Base-by-base conservation (phyloP, 2,329 filamentous ascomycete genomes). In the Stachybotrys chartarum region DNA sequence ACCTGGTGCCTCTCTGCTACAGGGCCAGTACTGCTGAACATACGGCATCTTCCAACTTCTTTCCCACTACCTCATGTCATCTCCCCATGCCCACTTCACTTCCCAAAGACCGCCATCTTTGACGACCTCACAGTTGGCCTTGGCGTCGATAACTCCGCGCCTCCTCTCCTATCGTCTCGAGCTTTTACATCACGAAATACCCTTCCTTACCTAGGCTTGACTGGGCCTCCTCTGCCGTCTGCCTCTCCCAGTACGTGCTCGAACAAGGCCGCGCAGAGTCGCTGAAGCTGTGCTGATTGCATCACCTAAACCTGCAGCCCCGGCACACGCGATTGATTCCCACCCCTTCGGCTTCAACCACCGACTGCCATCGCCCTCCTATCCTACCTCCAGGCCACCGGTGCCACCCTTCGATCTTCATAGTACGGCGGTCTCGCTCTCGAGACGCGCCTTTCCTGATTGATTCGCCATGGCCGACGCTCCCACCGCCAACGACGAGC, bases 401-500 rank as follows among this genome's bases (percentile, higher is more conserved):
- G 57, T 56, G 57, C 57, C 59, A 61, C 60, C 53, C 54, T 56
- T 56, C 57, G 56, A 53, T 56, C 42, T 48, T 18, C 30, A 7
- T n/a, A 31, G 32, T 31, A 48, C 42, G 30, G 39, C 55, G 59
- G 58, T 58, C 58, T 57, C 57, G 58, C 59, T 60, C 62, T 60
- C 62, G 59, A 61, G 63, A 67, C 64, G 64, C 67, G 67, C 67
- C 66, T 60, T 63, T 61, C 56, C 65, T 63, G 59, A 60, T 59
- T 66, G 67, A 68, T 73, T 76, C 83, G 82, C 75, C 74, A 97
- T 97, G 93, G 91, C 84, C 77, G 84, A 97, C 78, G 88, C 87
- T 77, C 83, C 87, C 74, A 90, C 87, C 77, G 86, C 93, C 80
- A 95, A 88, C 75, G 94, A 99, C 78, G 95, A 97, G 86, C 91